These are phyloP conservation scores for Podaxis pistillaris DNA, from an alignment of 768 basidiomycete genomes.

Conservation along the genomic window DNA sequence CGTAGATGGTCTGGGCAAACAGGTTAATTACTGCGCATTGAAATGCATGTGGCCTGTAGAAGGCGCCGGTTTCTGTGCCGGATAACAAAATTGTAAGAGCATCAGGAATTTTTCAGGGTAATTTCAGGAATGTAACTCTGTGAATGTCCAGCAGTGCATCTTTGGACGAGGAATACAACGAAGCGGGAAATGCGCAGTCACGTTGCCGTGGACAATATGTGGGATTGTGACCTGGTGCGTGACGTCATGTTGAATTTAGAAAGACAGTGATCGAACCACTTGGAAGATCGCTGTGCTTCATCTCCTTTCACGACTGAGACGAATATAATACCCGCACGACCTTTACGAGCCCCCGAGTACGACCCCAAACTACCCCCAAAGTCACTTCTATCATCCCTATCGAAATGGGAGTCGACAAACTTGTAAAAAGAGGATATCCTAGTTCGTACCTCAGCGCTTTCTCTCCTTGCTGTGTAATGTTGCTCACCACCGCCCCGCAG, in stretches of 20 bases:
- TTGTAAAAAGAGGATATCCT: conserved; percentile 14
- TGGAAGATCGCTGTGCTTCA: not conserved
- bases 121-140: not conserved
- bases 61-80: not conserved
- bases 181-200: not conserved
- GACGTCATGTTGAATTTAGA: conserved; percentile 13
- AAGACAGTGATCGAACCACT: conserved; percentile 4
- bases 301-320: conserved; percentile 13
- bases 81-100: too few species aligned
- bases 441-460: conserved; percentile 6
- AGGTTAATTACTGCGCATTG: not conserved
- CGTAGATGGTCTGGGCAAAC: not conserved
- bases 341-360: not conserved
- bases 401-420: conserved; percentile 11
- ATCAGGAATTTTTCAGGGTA: not conserved
- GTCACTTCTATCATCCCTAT: not conserved
- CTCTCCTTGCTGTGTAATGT: too few species aligned
- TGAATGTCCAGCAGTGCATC: too few species aligned
- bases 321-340: conserved; percentile 7
- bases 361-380: not conserved
- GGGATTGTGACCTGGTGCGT: not conserved
- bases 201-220: not conserved
- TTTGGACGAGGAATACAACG: too few species aligned
- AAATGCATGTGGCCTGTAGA: not conserved
- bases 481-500: not conserved